Base-by-base conservation (phyloP, 495 filamentous ascomycete species). In the Aspergillus cavernicola region DNA sequence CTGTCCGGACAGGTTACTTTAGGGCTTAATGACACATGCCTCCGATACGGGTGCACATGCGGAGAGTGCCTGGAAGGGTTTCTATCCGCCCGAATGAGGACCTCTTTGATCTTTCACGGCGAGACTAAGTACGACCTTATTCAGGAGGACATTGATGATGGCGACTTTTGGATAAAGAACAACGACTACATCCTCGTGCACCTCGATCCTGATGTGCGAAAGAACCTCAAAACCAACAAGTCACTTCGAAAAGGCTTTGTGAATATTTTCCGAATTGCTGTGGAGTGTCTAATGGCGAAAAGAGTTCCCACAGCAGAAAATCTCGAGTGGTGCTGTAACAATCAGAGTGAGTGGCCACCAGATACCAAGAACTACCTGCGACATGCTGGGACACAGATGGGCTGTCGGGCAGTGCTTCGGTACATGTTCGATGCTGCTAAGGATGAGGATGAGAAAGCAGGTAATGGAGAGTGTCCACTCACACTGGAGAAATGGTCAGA, bases 41-140 rank as follows among this genome's bases (percentile, higher is more conserved):
- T 65, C 38, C 57, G 56, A 58, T 63, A 58, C 41, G 61, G 64
- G 22, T 62, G 61, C 48, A 66, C 56, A 39, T 72, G 62, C 49
- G 61, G 64, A 47, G 31, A 65, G 42, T 72, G 67, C 40, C 38
- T 67, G 16, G 56, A 52, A 42, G 62, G 66, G 33, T 63, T 69
- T 56, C 39, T 69, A n/a, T n/a, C n/a, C n/a, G n/a, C n/a, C n/a
- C n/a, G n/a, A n/a, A n/a, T n/a, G n/a, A n/a, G n/a, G n/a, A n/a
- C n/a, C n/a, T n/a, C n/a, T n/a, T n/a, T n/a, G n/a, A n/a, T n/a
- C n/a, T n/a, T n/a, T n/a, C n/a, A n/a, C n/a, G n/a, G n/a, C n/a
- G n/a, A n/a, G n/a, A n/a, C n/a, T n/a, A n/a, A n/a, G n/a, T n/a
- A n/a, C n/a, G n/a, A n/a, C n/a, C n/a, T n/a, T n/a, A n/a, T n/a